Base-by-base conservation (phyloP, 1,284 basidiomycete species). In the Ganoderma sinense region DNA sequence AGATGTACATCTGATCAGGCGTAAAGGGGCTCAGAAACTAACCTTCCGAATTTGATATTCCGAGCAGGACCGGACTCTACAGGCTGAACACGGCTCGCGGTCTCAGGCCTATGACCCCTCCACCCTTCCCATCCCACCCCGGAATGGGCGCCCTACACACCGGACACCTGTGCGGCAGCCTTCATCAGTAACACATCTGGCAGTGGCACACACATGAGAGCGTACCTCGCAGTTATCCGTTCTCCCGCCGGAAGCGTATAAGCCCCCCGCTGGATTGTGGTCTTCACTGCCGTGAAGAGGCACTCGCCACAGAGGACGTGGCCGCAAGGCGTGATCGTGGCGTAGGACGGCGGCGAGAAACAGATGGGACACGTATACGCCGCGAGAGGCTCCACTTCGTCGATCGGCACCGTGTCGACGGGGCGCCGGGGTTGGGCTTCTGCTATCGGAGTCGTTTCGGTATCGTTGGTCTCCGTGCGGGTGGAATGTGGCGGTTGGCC, bases 241-340 rank as follows among this genome's bases (percentile, higher is more conserved):
- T 79, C 75, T 4, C 73, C 67, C 10, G 79, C 79, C 69, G 80
- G 80, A 36, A 80, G 82, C 67, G 82, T 76, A 69, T 81, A 76
- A 69, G 82, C 81, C 16, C 83, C 84, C 40, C 91, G 87, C 71
- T 86, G 81, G 59, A 89, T 79, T 6, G 88, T 87, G 3, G 90
- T 85, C 74, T 89, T 90, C 55, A 94, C 87, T 0, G 93, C 90
- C 0, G 88, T 88, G 73, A 94, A 94, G 8, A 94, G 84, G 78
- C 93, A 94, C 33, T 87, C 82, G 1, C 92, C 93, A 73, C 93
- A 94, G 71, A 89, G 88, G 58, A 94, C 85, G 72, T 94, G 93
- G 0, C 93, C 93, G 73, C 93, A 94, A 0, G 91, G 92, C 0
- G 92, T 93, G 65, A 94, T 79, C 0, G 91, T 92, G 26, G 93